Evolutionary conservation across 768 basidiomycete species (phyloP).

Genomic region (Suillus hirtellus): DNA sequence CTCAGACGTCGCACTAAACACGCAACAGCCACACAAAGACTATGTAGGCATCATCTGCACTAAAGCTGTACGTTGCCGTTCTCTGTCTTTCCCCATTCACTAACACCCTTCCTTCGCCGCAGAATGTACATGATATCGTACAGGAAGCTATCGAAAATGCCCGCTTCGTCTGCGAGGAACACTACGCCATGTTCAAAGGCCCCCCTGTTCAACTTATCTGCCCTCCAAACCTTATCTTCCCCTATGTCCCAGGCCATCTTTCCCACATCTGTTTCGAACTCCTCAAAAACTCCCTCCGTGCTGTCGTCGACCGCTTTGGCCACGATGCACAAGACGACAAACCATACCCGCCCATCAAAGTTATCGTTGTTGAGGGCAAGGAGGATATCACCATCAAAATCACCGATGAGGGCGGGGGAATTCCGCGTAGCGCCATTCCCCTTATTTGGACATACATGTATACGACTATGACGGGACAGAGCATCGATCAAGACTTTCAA

Average conservation of each 20-base stretch:
- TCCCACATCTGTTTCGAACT: slow-evolving; percentile 97
- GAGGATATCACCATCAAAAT: slow-evolving; percentile 99
- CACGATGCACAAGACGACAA: slow-evolving; percentile 42
- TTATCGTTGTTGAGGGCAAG: slow-evolving; percentile 94
- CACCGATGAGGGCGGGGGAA: slow-evolving; percentile 95
- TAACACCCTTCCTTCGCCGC: slow-evolving; percentile 13
- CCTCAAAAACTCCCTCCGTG: slow-evolving; percentile 95
- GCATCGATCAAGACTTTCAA: slow-evolving; percentile 75
- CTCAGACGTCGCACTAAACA: slow-evolving; percentile 91
- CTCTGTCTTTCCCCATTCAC: slow-evolving; percentile 1
- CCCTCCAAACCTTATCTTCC: slow-evolving; percentile 79
- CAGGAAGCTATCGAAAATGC: slow-evolving; percentile 99
- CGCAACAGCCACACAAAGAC: slow-evolving; percentile 82
- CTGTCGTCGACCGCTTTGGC: slow-evolving; percentile 92
- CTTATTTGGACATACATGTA: slow-evolving; percentile 99
- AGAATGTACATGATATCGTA: slow-evolving; percentile 97
- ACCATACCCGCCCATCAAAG: slow-evolving; percentile 83
- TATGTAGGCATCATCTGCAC: slow-evolving; percentile 99
- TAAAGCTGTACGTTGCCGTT: slow-evolving; percentile 61
- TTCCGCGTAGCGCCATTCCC: slow-evolving; percentile 81
- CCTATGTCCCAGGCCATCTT: slow-evolving; percentile 95
- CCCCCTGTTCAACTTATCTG: slow-evolving; percentile 97
- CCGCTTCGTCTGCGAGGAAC: slow-evolving; percentile 91
- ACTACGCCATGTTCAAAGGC: slow-evolving; percentile 93
- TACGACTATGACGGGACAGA: slow-evolving; percentile 75